These are phyloP conservation scores for Thuja plicata DNA, from an alignment of 83 land plant species.

Conservation along the genomic window DNA sequence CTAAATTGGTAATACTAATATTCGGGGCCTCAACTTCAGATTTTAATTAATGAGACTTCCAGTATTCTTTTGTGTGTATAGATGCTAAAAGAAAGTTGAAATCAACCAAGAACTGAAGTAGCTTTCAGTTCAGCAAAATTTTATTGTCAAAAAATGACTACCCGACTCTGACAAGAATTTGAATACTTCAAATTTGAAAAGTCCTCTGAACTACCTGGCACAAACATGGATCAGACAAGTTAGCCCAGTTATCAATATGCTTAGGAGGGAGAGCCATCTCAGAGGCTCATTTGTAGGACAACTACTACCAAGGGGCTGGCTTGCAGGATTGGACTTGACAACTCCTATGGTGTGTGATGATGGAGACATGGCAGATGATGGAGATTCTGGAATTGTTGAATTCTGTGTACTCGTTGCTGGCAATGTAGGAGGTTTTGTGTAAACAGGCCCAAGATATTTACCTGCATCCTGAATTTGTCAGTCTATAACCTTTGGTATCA, in stretches of 20 bases:
- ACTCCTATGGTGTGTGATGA: neutral
- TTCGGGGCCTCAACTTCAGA: neutral
- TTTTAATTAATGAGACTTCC: neutral
- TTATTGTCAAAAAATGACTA: slow-evolving; percentile 8
- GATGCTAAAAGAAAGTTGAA: neutral
- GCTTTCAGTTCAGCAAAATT: slow-evolving; percentile 3
- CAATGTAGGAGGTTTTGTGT: slow-evolving; percentile 9
- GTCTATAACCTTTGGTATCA: neutral
- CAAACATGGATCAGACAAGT: slow-evolving; percentile 2
- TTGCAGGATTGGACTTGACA: slow-evolving; percentile 13
- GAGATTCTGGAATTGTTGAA: slow-evolving; percentile 6
- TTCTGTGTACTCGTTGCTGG: neutral
- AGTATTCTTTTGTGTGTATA: neutral
- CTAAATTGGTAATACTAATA: neutral
- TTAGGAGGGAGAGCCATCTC: neutral
- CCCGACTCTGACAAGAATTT: neutral
- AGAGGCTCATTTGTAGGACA: slow-evolving; percentile 8
- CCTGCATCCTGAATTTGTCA: slow-evolving; percentile 6
- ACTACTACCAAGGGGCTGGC: neutral
- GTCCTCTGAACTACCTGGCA: neutral
- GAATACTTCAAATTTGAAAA: neutral
- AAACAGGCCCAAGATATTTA: slow-evolving; percentile 10
- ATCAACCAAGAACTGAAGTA: neutral
- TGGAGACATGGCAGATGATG: slow-evolving; percentile 2
- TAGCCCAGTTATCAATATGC: neutral